Evolutionary conservation across 2,329 filamentous ascomycete genomes (phyloP), one percentile per base, ranked within the genome.

Genomic region (Coleophoma eucalyptorum): DNA sequence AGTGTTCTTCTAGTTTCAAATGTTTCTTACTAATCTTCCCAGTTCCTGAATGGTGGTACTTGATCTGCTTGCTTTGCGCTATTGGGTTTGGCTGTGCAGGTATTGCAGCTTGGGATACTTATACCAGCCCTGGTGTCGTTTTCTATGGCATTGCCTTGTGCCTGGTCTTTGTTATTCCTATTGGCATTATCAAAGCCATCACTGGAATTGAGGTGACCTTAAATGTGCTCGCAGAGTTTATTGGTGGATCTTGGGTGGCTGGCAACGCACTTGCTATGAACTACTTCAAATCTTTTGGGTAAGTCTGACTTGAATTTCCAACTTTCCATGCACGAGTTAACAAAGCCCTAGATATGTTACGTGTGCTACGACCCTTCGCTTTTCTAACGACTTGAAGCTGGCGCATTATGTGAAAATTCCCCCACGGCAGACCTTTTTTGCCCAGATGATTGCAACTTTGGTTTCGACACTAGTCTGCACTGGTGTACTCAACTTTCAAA

Each of bases 261-360:
- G 86, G 86, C 11, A 78, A 78, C 3, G 86, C 86, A 2, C 74
- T 89, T 54, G 84, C 84, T 43, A 86, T 88, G 79, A 89, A 89
- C 83, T 78, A 88, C 72, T 89, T 89, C 72, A 89, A 89, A 67
- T 86, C 83, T 54, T 89, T 84, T 60, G 83, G 84, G 49, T 87
- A 86, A 63, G 78, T 86, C 50, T 79, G 75, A 68, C 84, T 86
- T 76, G 75, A 49, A 80, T 73, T 16, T 41, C 49, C 32, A 21
- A 34, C 7, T 7, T 40, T 46, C 15, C 69, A 63, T 54, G 72
- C 74, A 48, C 70, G 68, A 5, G 65, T 75, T 34, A 7, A 35
- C 15, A 70, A 3, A 26, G 10, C 77, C 35, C 72, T 77, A 54
- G 74, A 78, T 5, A 77, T 71, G 2, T 72, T 68, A 51, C 72